Conservation (phyloP, 75 land plant species). For the Cunninghamia lanceolata region DNA sequence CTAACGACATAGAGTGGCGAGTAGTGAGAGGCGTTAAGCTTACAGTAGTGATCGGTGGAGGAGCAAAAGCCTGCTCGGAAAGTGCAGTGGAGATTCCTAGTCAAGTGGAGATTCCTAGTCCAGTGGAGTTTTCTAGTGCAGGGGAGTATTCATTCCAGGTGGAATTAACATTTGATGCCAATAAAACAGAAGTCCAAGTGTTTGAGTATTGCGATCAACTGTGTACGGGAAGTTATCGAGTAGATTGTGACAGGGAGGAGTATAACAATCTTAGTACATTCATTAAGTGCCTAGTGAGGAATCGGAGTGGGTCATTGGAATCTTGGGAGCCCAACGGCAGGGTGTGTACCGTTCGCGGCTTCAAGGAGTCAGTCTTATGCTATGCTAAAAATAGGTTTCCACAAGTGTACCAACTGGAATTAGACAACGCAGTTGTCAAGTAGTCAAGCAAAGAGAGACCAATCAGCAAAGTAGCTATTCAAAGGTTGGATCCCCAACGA, state of each 20-base stretch:
- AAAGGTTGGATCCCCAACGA: too few relatives aligned
- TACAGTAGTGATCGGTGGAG: neutral
- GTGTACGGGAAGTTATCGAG: too few relatives aligned
- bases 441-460: neutral
- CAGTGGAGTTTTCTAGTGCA: too few relatives aligned
- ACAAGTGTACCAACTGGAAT: neutral
- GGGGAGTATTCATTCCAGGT: too few relatives aligned
- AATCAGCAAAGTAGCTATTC: too few relatives aligned
- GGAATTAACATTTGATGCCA: too few relatives aligned
- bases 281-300: neutral
- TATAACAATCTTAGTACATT: neutral
- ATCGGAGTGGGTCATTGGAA: neutral
- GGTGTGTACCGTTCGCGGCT: neutral
- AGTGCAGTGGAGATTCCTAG: too few relatives aligned
- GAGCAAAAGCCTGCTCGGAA: neutral
- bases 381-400: neutral
- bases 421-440: neutral
- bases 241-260: neutral
- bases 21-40: neutral
- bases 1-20: neutral
- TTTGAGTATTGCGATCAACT: too few relatives aligned
- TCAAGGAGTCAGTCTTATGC: neutral
- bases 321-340: neutral
- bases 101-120: too few relatives aligned
- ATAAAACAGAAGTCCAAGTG: too few relatives aligned